A percentile compares a stretch with the other conserved stretches of the same genome.
Conservation (phyloP, 352 stramenopile genomes). For the Pythium dissotocum region DNA sequence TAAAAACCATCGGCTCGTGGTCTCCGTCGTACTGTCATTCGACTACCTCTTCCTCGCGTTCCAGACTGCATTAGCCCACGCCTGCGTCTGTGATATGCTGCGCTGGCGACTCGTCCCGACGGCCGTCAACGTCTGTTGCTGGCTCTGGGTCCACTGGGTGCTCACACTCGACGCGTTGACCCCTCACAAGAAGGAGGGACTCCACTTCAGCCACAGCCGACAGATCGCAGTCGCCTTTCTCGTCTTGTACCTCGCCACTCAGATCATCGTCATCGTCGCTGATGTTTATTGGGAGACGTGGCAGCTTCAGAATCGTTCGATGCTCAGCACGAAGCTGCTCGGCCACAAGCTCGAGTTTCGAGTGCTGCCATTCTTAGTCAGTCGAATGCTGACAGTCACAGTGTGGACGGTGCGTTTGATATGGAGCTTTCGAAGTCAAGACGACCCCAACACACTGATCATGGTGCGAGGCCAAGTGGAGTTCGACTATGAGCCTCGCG, state of each 20-base stretch:
- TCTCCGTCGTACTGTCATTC: background rate
- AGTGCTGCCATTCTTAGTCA: slow-evolving; percentile 25
- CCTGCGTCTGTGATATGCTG: slow-evolving; percentile 21
- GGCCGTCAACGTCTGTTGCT: background rate
- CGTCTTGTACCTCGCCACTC: no score
- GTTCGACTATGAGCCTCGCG: no score
- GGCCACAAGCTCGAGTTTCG: slow-evolving; percentile 13
- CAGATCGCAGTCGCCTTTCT: no score
- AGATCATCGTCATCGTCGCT: background rate
- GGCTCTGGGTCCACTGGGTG: slow-evolving; percentile 27
- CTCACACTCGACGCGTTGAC: slow-evolving; percentile 20
- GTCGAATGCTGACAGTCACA: slow-evolving; percentile 17
- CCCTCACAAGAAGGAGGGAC: background rate
- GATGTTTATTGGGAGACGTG: no score
- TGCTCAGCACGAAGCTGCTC: background rate
- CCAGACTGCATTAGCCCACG: slow-evolving; percentile 19
- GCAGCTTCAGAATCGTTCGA: no score
- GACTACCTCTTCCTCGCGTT: slow-evolving; percentile 26
- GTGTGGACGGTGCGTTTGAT: slow-evolving; percentile 26
- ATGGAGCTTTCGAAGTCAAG: slow-evolving; percentile 13
- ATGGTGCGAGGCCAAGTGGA: slow-evolving; percentile 26
- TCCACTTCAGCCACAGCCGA: no score
- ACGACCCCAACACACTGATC: slow-evolving; percentile 11
- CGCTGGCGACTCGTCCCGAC: slow-evolving; percentile 1
- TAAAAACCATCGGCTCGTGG: no score